These are phyloP conservation scores for Metschnikowia orientalis DNA, from an alignment of 805 yeast species.

Conservation along the genomic window DNA sequence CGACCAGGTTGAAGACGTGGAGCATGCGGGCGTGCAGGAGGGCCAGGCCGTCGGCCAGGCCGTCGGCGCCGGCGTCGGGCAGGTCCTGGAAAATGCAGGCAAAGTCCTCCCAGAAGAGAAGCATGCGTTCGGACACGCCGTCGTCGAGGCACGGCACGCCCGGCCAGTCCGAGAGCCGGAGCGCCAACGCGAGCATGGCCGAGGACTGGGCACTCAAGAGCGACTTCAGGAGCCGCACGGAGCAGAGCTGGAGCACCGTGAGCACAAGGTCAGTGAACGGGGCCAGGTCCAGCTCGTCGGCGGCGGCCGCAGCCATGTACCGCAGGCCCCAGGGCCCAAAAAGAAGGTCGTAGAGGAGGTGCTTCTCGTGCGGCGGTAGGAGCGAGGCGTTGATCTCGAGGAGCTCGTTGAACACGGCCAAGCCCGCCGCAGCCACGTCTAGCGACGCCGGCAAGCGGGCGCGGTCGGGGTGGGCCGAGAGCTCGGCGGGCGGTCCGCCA, in stretches of 20 bases:
- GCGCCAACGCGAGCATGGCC: constrained; percentile 44
- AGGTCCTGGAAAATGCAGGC: constrained; percentile 45
- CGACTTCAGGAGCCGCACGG: constrained; percentile 37
- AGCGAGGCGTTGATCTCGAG: constrained; percentile 45
- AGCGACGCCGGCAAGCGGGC: neutral
- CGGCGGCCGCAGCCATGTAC: constrained; percentile 34
- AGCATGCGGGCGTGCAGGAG: constrained; percentile 19
- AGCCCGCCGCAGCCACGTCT: constrained; percentile 10
- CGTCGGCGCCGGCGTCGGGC: constrained; percentile 15
- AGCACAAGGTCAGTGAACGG: constrained; percentile 43
- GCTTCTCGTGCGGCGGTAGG: constrained; percentile 28
- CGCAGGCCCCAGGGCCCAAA: constrained; percentile 44
- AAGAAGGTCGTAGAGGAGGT: constrained; percentile 28
- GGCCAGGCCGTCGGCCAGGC: constrained; percentile 14
- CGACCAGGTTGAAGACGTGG: constrained; percentile 46
- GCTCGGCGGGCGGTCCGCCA: no score
- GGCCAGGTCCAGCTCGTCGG: no score
- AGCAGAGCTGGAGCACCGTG: constrained; percentile 44
- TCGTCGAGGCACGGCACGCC: constrained; percentile 60
- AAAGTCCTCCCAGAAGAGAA: constrained; percentile 67
- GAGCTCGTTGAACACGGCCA: constrained; percentile 36
- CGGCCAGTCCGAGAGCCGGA: constrained; percentile 53
- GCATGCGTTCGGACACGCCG: constrained; percentile 44
- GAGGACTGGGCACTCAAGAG: constrained; percentile 33
- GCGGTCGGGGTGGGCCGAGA: constrained; percentile 16